Base-by-base conservation (phyloP, 2,329 filamentous ascomycete species). In the Biscogniauxia marginata region DNA sequence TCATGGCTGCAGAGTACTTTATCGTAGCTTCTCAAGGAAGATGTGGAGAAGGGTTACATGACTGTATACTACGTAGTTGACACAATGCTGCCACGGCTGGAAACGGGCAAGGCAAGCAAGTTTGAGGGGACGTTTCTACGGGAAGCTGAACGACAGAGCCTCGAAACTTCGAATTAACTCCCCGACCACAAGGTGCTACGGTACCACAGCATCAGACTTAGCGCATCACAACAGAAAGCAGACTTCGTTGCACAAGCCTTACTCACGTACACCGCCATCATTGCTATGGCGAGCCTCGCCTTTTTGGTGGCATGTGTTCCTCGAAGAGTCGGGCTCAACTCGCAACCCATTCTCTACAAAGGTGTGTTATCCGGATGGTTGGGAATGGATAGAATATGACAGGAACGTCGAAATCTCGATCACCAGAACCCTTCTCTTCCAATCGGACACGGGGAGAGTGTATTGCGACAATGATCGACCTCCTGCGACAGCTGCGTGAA, bases 221-320 rank as follows among this genome's bases (percentile, higher is more conserved):
- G 5, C n/a, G 30, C 30, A 39, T 39, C 30, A 39, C 30, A 39
- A 39, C 30, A 39, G 13, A 39, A 11, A 39, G 25, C 25, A 7
- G 46, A 53, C 50, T 50, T 46, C 30, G 19, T 34, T 39, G 50
- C 30, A 30, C 45, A 48, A 49, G 46, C 50, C 46, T 50, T 55
- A 52, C 46, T 50, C 52, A 52, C 39, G 50, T 55, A 59, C 59
- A 59, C 59, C 59, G 59, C 59, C 54, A 49, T 30, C 24, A 55
- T 49, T 44, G n/a, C 52, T 34, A 57, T 44, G 30, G 39, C 23
- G 20, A 21, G 19, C 24, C 44, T 47, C 30, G 23, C 8, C 30
- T 54, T 47, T 23, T 57, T 51, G 59, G 49, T 52, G 54, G 48
- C 45, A 34, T 46, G 59, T 59, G 54, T 43, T 49, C 44, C 57